These are phyloP conservation scores for Epipyxis sp. DNA, from an alignment of 108 stramenopile genomes.

Conservation along the genomic window DNA sequence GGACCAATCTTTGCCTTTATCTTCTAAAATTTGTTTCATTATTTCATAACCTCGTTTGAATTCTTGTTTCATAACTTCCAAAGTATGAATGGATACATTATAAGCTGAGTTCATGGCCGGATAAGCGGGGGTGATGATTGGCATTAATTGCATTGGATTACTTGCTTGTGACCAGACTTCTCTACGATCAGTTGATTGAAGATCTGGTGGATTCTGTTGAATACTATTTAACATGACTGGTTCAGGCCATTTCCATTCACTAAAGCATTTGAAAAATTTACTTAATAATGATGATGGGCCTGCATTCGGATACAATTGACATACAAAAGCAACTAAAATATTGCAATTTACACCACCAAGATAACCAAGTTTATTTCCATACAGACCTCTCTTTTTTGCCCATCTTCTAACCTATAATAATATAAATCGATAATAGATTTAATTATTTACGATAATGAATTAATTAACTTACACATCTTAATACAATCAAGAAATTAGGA, in stretches of 20 bases:
- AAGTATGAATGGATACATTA: constrained; percentile 80
- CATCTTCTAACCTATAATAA: too few relatives aligned
- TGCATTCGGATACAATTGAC: constrained; percentile 77
- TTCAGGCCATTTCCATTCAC: constrained; percentile 23
- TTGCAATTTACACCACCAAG: constrained; percentile 93
- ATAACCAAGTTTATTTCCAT: constrained; percentile 90
- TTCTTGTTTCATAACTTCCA: constrained; percentile 73
- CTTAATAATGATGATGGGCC: constrained; percentile 58
- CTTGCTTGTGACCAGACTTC: neutral
- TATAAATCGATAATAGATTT: neutral
- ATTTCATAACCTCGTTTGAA: constrained; percentile 57
- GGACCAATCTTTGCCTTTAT: constrained; percentile 59
- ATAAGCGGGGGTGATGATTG: constrained; percentile 94
- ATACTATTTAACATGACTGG: constrained; percentile 25
- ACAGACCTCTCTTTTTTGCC: constrained; percentile 80
- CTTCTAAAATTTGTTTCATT: constrained; percentile 33
- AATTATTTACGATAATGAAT: too few relatives aligned
- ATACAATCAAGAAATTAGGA: constrained; percentile 14
- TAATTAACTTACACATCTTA: constrained; percentile 18
- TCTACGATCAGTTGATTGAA: neutral
- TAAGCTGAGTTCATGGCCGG: constrained; percentile 92
- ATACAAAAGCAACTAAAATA: constrained; percentile 81
- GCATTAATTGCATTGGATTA: constrained; percentile 53
- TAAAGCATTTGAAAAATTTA: constrained; percentile 4
- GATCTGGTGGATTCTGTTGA: constrained; percentile 21